Base-by-base conservation (phyloP, 2,329 filamentous ascomycete species). In the Claviceps monticola region DNA sequence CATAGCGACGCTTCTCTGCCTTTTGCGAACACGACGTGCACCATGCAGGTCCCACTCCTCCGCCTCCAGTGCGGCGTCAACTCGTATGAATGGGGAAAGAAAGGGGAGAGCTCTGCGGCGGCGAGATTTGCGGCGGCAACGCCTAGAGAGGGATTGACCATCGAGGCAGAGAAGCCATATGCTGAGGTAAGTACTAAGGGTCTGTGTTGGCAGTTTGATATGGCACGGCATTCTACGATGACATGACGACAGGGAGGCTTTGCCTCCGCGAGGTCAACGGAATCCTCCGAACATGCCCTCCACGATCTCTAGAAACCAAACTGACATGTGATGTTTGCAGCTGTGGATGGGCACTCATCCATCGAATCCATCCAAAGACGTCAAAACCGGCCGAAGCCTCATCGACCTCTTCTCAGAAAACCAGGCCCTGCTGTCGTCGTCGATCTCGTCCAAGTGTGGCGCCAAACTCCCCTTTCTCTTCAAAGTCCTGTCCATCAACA, bases 271-370 rank as follows among this genome's bases (percentile, higher is more conserved):
- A 34, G 29, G 9, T 34, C 29, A 34, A 34, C 29, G 29, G 9
- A 34, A 34, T 34, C 9, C 3, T 34, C 29, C 29, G 9, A 34
- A 11, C 29, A 3, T 34, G 29, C 29, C 9, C 29, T 34, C 29
- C 1, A 34, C 29, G 29, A 34, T 34, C 29, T 34, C 9, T 11
- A 11, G 9, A 34, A 34, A 34, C 29, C 29, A 42, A 23, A 44
- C 21, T 44, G 7, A 44, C 21, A 11, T 9, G 4, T 34, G 29
- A 11, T 34, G 0, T 23, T 5, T n/a, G 8, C 29, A 96, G 89
- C 74, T 98, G 62, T 98, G 93, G 93, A 98, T 98, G 93, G 93
- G 93, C 63, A 96, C 91, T 1, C 93, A 98, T 63, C 90, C 91
- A 45, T 95, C 88, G 46, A 89, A 96, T 62, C 93, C 93, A 17